Evolutionary conservation across 331 rosid species (phyloP), one percentile per base, ranked within the genome.

Genomic region (Ulmus americana): DNA sequence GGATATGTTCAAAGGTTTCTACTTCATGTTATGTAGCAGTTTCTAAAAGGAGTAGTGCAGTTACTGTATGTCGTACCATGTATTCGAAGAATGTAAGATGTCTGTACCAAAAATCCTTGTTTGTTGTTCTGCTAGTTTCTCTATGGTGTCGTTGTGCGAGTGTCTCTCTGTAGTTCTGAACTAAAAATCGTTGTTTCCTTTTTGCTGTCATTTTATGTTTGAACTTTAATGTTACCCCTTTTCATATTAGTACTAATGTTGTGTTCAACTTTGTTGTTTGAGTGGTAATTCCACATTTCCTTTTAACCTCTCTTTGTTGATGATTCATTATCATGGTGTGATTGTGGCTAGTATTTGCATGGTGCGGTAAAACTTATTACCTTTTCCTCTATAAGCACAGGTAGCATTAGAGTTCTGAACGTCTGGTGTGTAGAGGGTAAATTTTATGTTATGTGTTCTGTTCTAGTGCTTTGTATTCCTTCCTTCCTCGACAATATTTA

Each of bases 261-360:
- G 28, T 55, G 8, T 55, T 55, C 15, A 55, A 7, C 38, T 55
- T 55, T 55, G 35, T 28, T 28, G 35, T 28, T 28, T 28, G 35
- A 28, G 35, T 28, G 35, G 35, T 28, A 28, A 28, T 28, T 28
- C 35, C 2, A 3, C 4, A 28, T 28, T 28, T 28, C 35, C 35
- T 14, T 1, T 55, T 55, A 55, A 28, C 11, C 6, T 5, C 5
- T 12, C 40, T 22, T 20, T 16, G 39, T 10, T 18, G 40, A 53
- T 28, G 14, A 55, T 28, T 3, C n/a, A 8, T 10, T n/a, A 4
- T 8, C 7, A 11, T 11, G 51, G 5, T 46, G 9, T 4, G 5
- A 9, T 46, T 46, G n/a, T 46, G n/a, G 51, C 63, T 11, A 15
- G 12, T 59, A n/a, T 59, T 66, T 41, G 28, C 39, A 68, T 58